Conservation (phyloP, 2,329 filamentous ascomycete genomes). For the Diaporthe ampelina region DNA sequence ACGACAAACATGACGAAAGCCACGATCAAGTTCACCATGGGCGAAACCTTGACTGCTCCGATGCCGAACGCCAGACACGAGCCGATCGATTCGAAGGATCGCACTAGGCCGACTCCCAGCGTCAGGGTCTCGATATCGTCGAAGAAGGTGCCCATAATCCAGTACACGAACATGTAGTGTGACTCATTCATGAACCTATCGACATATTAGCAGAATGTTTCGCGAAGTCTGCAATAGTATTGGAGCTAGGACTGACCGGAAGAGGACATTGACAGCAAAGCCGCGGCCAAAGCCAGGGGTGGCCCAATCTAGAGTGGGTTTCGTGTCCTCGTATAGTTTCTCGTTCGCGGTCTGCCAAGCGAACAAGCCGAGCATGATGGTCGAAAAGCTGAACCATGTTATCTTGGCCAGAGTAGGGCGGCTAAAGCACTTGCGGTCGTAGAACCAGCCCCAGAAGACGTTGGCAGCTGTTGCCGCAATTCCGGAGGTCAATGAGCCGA, state of each 20-base stretch:
- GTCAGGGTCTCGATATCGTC: constrained; percentile 66
- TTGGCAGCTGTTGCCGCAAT: constrained; percentile 61
- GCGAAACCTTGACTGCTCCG: constrained; percentile 59
- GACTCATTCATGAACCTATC: constrained; percentile 63
- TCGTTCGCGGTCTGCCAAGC: constrained; percentile 64
- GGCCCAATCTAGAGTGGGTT: constrained; percentile 61
- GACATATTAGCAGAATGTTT: neutral
- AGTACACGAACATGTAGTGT: constrained; percentile 66
- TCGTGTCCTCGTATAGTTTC: constrained; percentile 56
- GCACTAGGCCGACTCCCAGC: constrained; percentile 60
- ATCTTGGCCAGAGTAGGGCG: constrained; percentile 58
- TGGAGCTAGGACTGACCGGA: constrained; percentile 52
- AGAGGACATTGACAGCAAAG: constrained; percentile 62
- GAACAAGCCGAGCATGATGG: constrained; percentile 59
- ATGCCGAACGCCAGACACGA: constrained; percentile 62
- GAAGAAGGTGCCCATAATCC: constrained; percentile 64
- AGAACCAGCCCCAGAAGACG: constrained; percentile 64
- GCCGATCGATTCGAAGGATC: constrained; percentile 63
- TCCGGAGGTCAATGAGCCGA: constrained; percentile 61
- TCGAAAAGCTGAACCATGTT: constrained; percentile 57
- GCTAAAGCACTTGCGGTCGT: constrained; percentile 57
- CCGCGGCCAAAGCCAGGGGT: constrained; percentile 59
- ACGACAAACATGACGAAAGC: constrained; percentile 63
- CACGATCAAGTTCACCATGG: constrained; percentile 63
- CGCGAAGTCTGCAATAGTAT: accelerated